These are phyloP conservation scores for Naganishia antarctica DNA, from an alignment of 768 basidiomycete species.

Conservation along the genomic window DNA sequence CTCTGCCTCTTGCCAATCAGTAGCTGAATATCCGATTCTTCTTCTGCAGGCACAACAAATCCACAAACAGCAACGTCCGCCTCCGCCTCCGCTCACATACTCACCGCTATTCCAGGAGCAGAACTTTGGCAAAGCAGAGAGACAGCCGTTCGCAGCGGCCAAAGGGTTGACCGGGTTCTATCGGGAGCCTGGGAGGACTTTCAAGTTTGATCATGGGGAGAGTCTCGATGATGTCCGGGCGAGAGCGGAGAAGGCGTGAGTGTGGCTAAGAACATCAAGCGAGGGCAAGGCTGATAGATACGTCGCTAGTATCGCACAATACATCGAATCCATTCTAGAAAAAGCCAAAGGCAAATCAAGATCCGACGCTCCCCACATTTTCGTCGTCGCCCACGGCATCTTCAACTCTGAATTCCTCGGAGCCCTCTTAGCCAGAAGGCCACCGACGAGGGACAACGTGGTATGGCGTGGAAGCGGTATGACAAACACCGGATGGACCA, in stretches of 20 bases:
- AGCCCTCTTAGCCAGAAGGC: conserved; percentile 42
- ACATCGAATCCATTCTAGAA: conserved; percentile 48
- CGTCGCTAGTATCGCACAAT: conserved; percentile 45
- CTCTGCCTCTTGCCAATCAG: not conserved
- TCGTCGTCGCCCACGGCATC: conserved; percentile 53
- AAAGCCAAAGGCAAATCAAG: conserved; percentile 33
- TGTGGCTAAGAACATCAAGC: not conserved
- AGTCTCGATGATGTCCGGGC: conserved; percentile 49
- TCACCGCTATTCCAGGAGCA: conserved; percentile 50
- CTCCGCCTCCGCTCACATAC: conserved; percentile 43
- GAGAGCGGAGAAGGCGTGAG: conserved; percentile 48
- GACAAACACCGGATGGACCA: conserved; percentile 49
- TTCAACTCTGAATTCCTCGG: conserved; percentile 51
- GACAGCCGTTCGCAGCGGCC: conserved; percentile 26
- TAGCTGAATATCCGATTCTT: conserved; percentile 25
- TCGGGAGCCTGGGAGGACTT: conserved; percentile 40
- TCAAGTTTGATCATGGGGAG: conserved; percentile 50
- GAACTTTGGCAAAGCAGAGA: conserved; percentile 51
- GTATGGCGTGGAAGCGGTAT: conserved; percentile 44
- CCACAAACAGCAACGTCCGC: conserved; percentile 38
- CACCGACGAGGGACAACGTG: conserved; percentile 31
- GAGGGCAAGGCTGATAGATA: no score
- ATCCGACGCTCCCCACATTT: conserved; percentile 37
- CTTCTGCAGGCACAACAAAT: conserved; percentile 42
- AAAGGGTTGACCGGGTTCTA: conserved; percentile 33